A percentile compares a stretch with the other conserved stretches of the same genome.
These are phyloP conservation scores for Colletotrichum tabaci DNA, from an alignment of 2,329 filamentous ascomycete genomes.

Conservation along the genomic window DNA sequence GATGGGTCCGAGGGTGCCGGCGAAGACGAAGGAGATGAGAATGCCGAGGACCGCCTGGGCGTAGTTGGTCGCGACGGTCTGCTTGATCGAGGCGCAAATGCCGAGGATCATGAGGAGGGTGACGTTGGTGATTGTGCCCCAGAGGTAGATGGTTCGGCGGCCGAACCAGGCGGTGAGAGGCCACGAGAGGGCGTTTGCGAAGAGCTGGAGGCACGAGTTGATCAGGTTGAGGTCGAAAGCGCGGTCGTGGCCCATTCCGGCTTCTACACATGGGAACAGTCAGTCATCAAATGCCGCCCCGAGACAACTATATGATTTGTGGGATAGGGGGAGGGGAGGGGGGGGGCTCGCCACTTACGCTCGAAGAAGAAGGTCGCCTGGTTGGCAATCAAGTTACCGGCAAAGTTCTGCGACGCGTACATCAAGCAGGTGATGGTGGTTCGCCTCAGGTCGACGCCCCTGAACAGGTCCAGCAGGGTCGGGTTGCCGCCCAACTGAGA, in stretches of 20 bases:
- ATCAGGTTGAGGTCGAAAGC: constrained; percentile 48
- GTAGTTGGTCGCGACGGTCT: constrained; percentile 53
- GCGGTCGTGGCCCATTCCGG: constrained; percentile 44
- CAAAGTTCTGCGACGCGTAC: constrained; percentile 72
- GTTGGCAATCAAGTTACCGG: constrained; percentile 74
- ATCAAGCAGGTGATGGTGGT: constrained; percentile 70
- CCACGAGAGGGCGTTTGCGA: constrained; percentile 55
- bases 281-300: neutral
- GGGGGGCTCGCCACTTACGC: constrained; percentile 49
- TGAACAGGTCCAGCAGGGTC: constrained; percentile 65
- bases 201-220: constrained; percentile 49
- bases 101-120: constrained; percentile 54
- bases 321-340: constrained; percentile 8
- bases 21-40: constrained; percentile 57
- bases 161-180: constrained; percentile 55
- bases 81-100: constrained; percentile 52
- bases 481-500: constrained; percentile 58
- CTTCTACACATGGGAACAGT: constrained; percentile 34
- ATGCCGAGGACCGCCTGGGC: constrained; percentile 55
- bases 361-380: constrained; percentile 74
- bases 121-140: constrained; percentile 53
- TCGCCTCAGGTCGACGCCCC: constrained; percentile 67
- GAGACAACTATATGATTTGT: neutral
- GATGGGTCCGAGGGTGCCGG: constrained; percentile 53
- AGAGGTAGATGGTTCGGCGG: constrained; percentile 58